These are phyloP conservation scores for Rhizopogon vulgaris DNA, from an alignment of 768 basidiomycete species.

Conservation along the genomic window DNA sequence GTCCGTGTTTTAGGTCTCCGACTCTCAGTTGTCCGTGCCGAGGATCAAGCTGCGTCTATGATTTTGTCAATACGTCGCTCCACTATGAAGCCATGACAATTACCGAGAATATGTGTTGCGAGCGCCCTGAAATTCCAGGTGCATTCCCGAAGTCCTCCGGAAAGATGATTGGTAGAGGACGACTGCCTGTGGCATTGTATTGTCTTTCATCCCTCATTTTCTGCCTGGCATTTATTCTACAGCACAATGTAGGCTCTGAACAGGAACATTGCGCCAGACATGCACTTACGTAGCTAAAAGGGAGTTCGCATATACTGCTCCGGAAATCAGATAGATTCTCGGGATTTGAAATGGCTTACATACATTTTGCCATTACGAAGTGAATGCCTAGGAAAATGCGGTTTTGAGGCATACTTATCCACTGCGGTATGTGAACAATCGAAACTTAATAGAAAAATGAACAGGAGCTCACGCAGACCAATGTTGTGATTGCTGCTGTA, in stretches of 20 bases:
- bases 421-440: slow-evolving; percentile 7
- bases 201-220: slow-evolving; percentile 1
- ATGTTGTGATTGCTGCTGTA: slow-evolving; percentile 9
- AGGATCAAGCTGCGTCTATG: slow-evolving; percentile 5
- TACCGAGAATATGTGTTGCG: neutral
- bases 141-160: neutral
- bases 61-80: neutral
- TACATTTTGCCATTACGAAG: slow-evolving; percentile 18
- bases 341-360: slow-evolving; percentile 4
- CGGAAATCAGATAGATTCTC: neutral
- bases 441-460: neutral
- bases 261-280: neutral
- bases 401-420: slow-evolving; percentile 14
- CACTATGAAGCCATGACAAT: neutral
- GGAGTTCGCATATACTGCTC: slow-evolving; percentile 19
- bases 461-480: slow-evolving; percentile 12
- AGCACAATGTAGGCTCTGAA: neutral
- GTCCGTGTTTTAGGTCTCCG: neutral
- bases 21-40: neutral
- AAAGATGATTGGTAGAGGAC: slow-evolving; percentile 1
- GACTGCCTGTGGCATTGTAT: neutral
- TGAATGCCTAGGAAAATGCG: slow-evolving; percentile 18
- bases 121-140: neutral
- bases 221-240: slow-evolving; percentile 15
- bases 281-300: slow-evolving; percentile 19